Conservation (phyloP, 129 eudicot genomes). For the Kitagawia praeruptora region DNA sequence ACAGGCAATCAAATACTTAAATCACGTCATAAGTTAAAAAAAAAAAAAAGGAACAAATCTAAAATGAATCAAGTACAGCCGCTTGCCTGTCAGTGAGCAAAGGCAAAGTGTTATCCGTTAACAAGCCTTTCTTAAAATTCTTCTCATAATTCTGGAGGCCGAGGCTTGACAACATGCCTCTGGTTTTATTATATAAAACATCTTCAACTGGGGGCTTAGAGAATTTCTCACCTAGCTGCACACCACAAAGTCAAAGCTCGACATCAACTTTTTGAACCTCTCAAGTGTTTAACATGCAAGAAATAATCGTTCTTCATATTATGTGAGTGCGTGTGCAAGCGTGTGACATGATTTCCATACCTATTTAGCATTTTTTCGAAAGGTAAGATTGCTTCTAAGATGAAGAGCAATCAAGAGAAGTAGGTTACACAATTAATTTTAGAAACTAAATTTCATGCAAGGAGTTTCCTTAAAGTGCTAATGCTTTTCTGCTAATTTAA, state of each 20-base stretch:
- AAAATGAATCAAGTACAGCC: background rate
- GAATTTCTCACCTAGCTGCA: conserved; percentile 76
- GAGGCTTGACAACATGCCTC: conserved; percentile 53
- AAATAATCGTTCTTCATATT: background rate
- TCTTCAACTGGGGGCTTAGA: conserved; percentile 65
- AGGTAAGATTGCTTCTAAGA: background rate
- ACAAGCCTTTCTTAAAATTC: conserved; percentile 81
- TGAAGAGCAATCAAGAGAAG: background rate
- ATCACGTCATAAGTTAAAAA: background rate
- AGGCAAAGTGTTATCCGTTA: conserved; percentile 70
- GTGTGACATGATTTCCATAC: background rate
- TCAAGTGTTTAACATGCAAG: background rate
- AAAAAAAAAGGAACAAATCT: background rate
- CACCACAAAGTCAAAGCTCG: background rate
- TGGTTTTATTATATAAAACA: conserved; percentile 53
- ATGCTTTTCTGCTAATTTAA: background rate
- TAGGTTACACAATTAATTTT: background rate
- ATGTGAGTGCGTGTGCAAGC: background rate
- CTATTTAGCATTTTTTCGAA: background rate
- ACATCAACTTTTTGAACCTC: background rate
- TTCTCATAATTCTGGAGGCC: conserved; percentile 75
- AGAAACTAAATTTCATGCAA: background rate
- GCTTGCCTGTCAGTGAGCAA: conserved; percentile 80
- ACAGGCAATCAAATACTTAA: background rate
- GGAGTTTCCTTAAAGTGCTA: background rate